Percentiles rank a stretch among this genome's conserved stretches.
Conservation (phyloP, 1,284 basidiomycete genomes). For the Irpex sp. region DNA sequence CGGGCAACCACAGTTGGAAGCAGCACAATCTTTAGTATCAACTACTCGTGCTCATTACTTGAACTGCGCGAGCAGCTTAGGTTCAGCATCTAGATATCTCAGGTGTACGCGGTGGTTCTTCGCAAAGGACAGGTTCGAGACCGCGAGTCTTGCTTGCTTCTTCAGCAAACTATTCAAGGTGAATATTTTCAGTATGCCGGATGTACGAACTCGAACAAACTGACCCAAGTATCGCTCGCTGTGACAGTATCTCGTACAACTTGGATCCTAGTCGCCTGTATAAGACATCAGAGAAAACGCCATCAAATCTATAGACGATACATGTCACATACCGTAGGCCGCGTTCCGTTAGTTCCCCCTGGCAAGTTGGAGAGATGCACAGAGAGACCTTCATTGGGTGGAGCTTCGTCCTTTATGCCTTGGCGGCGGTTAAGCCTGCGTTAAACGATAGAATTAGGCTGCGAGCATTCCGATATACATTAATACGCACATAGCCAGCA, state of each 20-base stretch:
- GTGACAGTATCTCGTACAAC: background rate
- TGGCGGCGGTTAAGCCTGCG: background rate
- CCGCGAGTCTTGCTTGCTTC: too few species aligned
- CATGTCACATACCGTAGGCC: background rate
- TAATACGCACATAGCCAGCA: background rate
- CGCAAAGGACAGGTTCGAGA: too few species aligned
- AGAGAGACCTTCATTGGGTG: background rate
- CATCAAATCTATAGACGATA: background rate
- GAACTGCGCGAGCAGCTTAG: too few species aligned
- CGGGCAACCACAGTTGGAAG: too few species aligned
- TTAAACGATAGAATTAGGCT: background rate
- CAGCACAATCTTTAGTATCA: too few species aligned
- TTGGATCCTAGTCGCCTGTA: background rate
- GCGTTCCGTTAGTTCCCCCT: too few species aligned
- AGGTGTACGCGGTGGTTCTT: too few species aligned
- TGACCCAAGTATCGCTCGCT: background rate
- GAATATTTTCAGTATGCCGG: too few species aligned
- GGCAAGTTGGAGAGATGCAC: background rate
- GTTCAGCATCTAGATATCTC: too few species aligned
- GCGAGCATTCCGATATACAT: background rate
- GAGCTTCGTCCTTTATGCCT: background rate
- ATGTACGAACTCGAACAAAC: background rate
- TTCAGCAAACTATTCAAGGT: too few species aligned
- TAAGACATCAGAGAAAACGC: background rate
- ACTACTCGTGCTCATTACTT: too few species aligned